These are phyloP conservation scores for Paracamarosporium sp. DNA, from an alignment of 2,329 filamentous ascomycete genomes.

Conservation along the genomic window DNA sequence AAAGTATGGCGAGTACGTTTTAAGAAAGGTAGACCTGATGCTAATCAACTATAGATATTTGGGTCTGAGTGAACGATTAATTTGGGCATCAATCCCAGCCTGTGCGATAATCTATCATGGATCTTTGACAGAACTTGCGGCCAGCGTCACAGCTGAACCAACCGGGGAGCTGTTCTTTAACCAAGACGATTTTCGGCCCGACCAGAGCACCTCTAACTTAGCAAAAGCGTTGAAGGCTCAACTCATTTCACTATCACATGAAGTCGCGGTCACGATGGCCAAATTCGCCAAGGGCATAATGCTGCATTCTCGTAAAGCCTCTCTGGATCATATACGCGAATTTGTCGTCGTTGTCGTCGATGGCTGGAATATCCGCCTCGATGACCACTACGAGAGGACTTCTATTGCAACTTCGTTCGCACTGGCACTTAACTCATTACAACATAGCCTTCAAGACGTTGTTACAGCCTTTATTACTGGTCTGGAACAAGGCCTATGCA, in stretches of 20 bases:
- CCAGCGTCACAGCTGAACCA: background rate
- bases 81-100: background rate
- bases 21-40: background rate
- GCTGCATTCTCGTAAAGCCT: no score
- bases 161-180: background rate
- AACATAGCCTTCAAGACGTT: background rate
- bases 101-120: background rate
- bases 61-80: background rate
- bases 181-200: background rate
- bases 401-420: conserved; percentile 13
- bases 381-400: background rate
- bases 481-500: background rate
- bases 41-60: background rate
- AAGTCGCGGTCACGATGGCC: background rate
- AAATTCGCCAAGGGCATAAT: background rate
- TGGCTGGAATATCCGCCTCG: background rate
- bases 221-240: background rate
- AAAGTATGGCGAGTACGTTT: background rate
- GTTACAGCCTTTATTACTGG: background rate
- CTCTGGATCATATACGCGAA: background rate
- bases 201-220: background rate
- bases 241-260: background rate
- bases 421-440: background rate
- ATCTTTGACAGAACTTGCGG: background rate
- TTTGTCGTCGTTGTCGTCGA: background rate